phyloP scores from a whole-genome alignment of 1,284 basidiomycete genomes.

The Rugosomyces carneus region DNA sequence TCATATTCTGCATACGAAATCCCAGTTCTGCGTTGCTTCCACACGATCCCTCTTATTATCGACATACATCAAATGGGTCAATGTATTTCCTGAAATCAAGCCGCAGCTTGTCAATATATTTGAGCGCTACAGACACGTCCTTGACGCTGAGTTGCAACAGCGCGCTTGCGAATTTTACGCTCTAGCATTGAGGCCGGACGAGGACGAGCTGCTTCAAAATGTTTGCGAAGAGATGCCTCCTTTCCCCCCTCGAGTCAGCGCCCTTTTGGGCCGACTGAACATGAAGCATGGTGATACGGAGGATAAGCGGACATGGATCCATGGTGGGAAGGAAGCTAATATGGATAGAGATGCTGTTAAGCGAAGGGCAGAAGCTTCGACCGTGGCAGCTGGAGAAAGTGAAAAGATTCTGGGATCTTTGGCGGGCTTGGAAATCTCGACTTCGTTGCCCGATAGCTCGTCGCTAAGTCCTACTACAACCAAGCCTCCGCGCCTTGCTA shows the following conservation, averaged over 20 bases:
- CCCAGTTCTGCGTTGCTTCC: conserved; percentile 89
- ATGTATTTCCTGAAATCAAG: conserved; percentile 98
- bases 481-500: conserved; percentile 46
- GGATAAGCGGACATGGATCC: conserved; percentile 93
- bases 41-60: conserved; percentile 92
- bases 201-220: conserved; percentile 89
- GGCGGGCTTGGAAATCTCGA: conserved; percentile 74
- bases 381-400: conserved; percentile 28
- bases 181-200: conserved; percentile 74
- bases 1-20: conserved; percentile 90
- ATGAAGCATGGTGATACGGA: conserved; percentile 86
- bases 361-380: conserved; percentile 30
- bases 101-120: conserved; percentile 91
- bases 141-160: conserved; percentile 98
- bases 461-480: conserved; percentile 14
- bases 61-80: conserved; percentile 99
- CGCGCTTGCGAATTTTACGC: conserved; percentile 96
- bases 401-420: conserved; percentile 71
- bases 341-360: conserved; percentile 59
- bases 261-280: conserved; percentile 81
- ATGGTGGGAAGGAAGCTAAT: conserved; percentile 91
- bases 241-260: conserved; percentile 92
- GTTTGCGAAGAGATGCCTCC: conserved; percentile 99
- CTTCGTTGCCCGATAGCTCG: conserved; percentile 24
- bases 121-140: conserved; percentile 94